Evolutionary conservation across 805 yeast genomes (phyloP).

Genomic region (Ogataea dorogensis): DNA sequence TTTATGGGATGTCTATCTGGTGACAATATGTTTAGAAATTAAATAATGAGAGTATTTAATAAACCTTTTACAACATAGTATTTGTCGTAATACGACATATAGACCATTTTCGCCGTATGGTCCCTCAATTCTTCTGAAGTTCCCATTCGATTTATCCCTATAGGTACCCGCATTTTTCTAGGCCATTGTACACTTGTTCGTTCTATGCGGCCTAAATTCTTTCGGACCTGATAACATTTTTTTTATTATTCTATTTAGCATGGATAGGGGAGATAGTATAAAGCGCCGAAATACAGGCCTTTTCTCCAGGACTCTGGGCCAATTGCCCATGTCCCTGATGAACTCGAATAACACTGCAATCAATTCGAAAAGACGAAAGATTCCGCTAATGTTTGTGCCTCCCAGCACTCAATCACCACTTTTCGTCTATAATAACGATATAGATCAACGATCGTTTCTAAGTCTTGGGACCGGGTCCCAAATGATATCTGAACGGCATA

Average conservation of each 20-base stretch:
- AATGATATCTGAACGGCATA: slow-evolving; percentile 25
- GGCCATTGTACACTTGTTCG: too few relatives aligned
- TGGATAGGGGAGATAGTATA: slow-evolving; percentile 20
- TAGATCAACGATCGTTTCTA: slow-evolving; percentile 36
- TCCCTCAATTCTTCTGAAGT: too few relatives aligned
- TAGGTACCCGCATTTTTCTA: too few relatives aligned
- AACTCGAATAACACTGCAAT: slow-evolving; percentile 30
- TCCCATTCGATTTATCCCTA: too few relatives aligned
- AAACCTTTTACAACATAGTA: too few relatives aligned
- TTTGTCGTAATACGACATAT: too few relatives aligned
- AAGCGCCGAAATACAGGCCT: slow-evolving; percentile 26
- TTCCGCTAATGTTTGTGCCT: slow-evolving; percentile 37
- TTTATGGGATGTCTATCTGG: too few relatives aligned
- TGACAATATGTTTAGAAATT: too few relatives aligned
- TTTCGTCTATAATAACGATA: slow-evolving; percentile 33
- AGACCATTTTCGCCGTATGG: too few relatives aligned
- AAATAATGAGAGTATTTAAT: too few relatives aligned
- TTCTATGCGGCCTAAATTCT: too few relatives aligned
- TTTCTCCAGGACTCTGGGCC: slow-evolving; percentile 26
- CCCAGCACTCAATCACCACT: slow-evolving; percentile 38
- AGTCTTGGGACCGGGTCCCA: slow-evolving; percentile 35
- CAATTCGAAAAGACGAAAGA: slow-evolving; percentile 35
- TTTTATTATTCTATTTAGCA: slow-evolving; percentile 2
- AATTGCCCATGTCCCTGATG: slow-evolving; percentile 26
- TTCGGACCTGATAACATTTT: background rate